A percentile compares a stretch with the other conserved stretches of the same genome.
Conservation (phyloP, 139 green algal genomes). For the Ettlia oleoabundans region DNA sequence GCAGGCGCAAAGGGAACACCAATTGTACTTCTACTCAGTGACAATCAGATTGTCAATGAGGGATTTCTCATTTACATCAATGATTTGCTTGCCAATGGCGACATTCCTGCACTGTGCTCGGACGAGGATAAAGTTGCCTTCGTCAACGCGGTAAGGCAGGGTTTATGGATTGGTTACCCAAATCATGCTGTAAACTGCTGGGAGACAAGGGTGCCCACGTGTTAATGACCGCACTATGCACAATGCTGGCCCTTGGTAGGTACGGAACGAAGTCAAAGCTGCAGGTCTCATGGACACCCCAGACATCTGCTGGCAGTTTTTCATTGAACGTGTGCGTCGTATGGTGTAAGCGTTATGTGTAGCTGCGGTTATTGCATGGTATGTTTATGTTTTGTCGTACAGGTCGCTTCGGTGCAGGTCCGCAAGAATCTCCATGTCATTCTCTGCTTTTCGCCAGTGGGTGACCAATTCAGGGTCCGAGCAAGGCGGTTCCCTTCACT, state of each 20-base stretch:
- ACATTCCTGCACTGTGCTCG: slow-evolving; percentile 81
- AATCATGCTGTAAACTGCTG: not conserved
- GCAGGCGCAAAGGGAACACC: slow-evolving; percentile 73
- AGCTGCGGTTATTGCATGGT: not conserved
- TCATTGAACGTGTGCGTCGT: slow-evolving; percentile 82
- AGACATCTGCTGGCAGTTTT: slow-evolving; percentile 90
- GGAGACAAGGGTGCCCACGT: too few relatives aligned
- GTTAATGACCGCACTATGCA: not conserved
- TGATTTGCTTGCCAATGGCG: slow-evolving; percentile 87
- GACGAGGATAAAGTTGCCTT: slow-evolving; percentile 42
- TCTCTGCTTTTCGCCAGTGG: slow-evolving; percentile 92
- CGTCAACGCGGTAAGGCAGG: slow-evolving; percentile 63
- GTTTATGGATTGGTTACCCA: not conserved
- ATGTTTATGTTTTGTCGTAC: too few relatives aligned
- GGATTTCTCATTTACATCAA: slow-evolving; percentile 92
- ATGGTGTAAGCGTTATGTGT: not conserved
- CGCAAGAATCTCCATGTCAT: slow-evolving; percentile 88
- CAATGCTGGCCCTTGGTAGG: slow-evolving; percentile 31
- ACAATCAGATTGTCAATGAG: slow-evolving; percentile 91
- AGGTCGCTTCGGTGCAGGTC: slow-evolving; percentile 47
- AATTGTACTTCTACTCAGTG: slow-evolving; percentile 88
- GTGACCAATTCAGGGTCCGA: slow-evolving; percentile 88
- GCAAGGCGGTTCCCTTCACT: slow-evolving; percentile 90
- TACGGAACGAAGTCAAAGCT: slow-evolving; percentile 87
- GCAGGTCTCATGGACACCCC: slow-evolving; percentile 81